Evolutionary conservation across 1,139 yeast species (phyloP).

Genomic region (Pichia norvegensis): DNA sequence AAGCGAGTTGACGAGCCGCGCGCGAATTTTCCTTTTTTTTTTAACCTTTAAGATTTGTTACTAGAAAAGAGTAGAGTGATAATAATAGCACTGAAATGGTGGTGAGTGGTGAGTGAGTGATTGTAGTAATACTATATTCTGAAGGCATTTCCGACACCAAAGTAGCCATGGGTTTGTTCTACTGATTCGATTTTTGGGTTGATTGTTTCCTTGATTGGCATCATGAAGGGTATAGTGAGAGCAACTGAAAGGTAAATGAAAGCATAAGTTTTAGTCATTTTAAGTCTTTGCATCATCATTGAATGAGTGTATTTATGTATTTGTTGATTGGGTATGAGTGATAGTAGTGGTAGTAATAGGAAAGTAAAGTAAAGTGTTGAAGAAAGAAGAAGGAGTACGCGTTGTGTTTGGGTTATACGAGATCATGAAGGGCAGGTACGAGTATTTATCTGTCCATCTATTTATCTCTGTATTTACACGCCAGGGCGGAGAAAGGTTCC

Average conservation of each 20-base stretch:
- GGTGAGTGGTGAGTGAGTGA: not conserved
- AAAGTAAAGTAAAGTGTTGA: not conserved
- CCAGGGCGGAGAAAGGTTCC: too few species aligned
- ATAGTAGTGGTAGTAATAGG: not conserved
- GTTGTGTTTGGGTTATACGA: not conserved
- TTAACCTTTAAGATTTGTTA: too few species aligned
- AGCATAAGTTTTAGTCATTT: conserved; percentile 18
- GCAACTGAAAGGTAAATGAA: conserved; percentile 26
- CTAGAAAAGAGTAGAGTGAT: not conserved
- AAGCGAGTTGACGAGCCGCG: not conserved
- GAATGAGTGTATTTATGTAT: not conserved
- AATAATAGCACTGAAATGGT: not conserved
- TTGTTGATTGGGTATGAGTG: not conserved
- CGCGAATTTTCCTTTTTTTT: too few species aligned
- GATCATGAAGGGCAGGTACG: not conserved
- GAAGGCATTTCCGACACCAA: conserved; percentile 25
- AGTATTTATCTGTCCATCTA: too few species aligned
- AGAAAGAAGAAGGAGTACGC: not conserved
- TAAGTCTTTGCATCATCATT: conserved; percentile 3
- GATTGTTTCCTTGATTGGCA: conserved; percentile 25
- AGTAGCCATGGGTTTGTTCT: conserved; percentile 20
- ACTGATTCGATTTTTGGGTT: conserved; percentile 15
- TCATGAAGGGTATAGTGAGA: conserved; percentile 26
- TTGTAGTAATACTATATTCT: conserved; percentile 18
- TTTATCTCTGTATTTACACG: too few species aligned